These are phyloP conservation scores for Jatropha podagrica DNA, from an alignment of 441 rosid species.

Conservation along the genomic window DNA sequence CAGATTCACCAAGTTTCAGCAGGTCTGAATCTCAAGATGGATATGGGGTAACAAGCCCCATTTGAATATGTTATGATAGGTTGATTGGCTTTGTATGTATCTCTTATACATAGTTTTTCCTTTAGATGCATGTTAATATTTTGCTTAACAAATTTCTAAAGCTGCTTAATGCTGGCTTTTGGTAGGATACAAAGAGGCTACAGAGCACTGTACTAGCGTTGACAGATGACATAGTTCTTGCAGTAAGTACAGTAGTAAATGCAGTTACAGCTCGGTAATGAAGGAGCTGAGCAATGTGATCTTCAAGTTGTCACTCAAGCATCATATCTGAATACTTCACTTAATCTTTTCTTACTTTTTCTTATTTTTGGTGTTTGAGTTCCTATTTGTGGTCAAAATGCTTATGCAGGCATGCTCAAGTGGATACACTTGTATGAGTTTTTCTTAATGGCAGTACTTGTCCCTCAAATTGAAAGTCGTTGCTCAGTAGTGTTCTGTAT, in stretches of 20 bases:
- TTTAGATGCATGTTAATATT: background rate
- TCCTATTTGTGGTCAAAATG: background rate
- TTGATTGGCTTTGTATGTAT: background rate
- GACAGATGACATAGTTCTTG: slow-evolving; percentile 42
- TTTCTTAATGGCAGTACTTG: too few relatives aligned
- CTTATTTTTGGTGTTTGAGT: background rate
- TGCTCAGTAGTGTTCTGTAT: too few relatives aligned
- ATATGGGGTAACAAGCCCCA: background rate
- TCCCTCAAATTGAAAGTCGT: too few relatives aligned
- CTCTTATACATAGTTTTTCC: background rate
- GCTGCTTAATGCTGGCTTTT: slow-evolving; percentile 3
- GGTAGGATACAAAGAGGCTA: slow-evolving; percentile 33
- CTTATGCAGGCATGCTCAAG: background rate
- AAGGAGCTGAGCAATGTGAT: slow-evolving; percentile 38
- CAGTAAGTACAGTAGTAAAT: slow-evolving; percentile 41
- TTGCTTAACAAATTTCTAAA: background rate
- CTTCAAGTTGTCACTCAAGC: slow-evolving; percentile 73
- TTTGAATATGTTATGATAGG: background rate
- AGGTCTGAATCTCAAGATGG: background rate
- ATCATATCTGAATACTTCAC: slow-evolving; percentile 49
- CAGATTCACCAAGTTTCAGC: background rate
- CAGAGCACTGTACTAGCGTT: slow-evolving; percentile 36
- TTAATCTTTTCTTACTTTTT: background rate
- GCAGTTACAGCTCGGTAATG: slow-evolving; percentile 37
- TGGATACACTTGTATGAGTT: too few relatives aligned